Evolutionary conservation across 768 basidiomycete species (phyloP).

Genomic region (Mycena polygramma): DNA sequence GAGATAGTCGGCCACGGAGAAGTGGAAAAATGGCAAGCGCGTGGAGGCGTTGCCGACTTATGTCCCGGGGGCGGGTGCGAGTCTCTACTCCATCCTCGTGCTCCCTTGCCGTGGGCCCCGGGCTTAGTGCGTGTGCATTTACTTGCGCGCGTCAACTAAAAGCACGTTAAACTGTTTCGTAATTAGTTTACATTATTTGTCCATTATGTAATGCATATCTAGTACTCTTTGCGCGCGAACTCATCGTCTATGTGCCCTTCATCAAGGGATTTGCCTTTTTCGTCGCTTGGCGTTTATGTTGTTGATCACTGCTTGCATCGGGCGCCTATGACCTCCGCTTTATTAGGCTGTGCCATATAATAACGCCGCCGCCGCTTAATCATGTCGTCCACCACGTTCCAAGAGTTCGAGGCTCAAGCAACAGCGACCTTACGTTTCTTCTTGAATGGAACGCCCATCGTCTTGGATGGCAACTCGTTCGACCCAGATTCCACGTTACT

Average conservation of each 20-base stretch:
- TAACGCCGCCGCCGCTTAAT: not conserved
- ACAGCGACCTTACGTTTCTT: constrained; percentile 35
- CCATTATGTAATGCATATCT: not conserved
- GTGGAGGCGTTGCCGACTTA: no score
- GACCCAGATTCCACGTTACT: constrained; percentile 37
- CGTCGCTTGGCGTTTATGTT: not conserved
- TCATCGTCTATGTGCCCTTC: not conserved
- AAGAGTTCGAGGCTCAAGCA: constrained; percentile 29
- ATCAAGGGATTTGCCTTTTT: constrained; percentile 5
- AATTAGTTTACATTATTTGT: not conserved
- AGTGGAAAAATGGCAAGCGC: not conserved
- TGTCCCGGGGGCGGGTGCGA: no score
- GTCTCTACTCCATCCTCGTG: no score
- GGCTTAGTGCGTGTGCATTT: no score
- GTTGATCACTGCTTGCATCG: not conserved
- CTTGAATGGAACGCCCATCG: constrained; percentile 36
- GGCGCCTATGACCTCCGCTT: not conserved
- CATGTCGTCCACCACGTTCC: constrained; percentile 28
- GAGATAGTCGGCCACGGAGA: no score
- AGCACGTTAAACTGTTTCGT: not conserved
- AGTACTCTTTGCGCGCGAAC: not conserved
- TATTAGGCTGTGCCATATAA: not conserved
- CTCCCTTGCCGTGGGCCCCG: no score
- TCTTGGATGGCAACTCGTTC: constrained; percentile 37
- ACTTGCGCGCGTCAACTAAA: not conserved